These are phyloP conservation scores for Phytopythium boreale DNA, from an alignment of 352 stramenopile genomes.

Conservation along the genomic window DNA sequence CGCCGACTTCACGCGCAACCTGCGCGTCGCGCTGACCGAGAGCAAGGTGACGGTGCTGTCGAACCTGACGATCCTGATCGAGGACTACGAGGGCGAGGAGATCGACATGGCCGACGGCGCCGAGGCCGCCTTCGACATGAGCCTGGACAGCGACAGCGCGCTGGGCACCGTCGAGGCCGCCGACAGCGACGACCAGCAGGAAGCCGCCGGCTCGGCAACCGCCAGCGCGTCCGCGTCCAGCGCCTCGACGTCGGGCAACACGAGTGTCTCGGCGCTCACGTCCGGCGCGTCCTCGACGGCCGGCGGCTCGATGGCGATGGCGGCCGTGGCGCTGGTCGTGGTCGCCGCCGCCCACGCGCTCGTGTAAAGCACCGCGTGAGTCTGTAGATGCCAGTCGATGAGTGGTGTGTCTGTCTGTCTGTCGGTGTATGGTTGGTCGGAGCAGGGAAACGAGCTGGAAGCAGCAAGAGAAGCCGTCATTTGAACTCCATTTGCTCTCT, in stretches of 20 bases:
- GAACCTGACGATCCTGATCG: conserved; percentile 37
- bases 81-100: conserved; percentile 17
- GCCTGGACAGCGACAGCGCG: conserved; percentile 20
- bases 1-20: conserved; percentile 40
- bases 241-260: neutral
- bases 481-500: neutral
- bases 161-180: conserved; percentile 19
- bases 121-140: conserved; percentile 31
- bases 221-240: neutral
- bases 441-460: neutral
- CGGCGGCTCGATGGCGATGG: neutral
- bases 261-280: conserved; percentile 14
- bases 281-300: conserved; percentile 9
- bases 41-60: conserved; percentile 41
- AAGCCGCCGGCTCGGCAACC: neutral
- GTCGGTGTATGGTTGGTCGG: neutral
- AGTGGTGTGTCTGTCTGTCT: neutral
- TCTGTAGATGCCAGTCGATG: neutral
- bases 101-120: conserved; percentile 27
- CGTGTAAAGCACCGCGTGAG: neutral
- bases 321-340: neutral
- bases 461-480: neutral
- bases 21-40: conserved; percentile 25
- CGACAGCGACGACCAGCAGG: conserved; percentile 6
- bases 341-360: neutral